These are phyloP conservation scores for Helicocarpus griseus DNA, from an alignment of 2,329 filamentous ascomycete genomes.

Conservation along the genomic window DNA sequence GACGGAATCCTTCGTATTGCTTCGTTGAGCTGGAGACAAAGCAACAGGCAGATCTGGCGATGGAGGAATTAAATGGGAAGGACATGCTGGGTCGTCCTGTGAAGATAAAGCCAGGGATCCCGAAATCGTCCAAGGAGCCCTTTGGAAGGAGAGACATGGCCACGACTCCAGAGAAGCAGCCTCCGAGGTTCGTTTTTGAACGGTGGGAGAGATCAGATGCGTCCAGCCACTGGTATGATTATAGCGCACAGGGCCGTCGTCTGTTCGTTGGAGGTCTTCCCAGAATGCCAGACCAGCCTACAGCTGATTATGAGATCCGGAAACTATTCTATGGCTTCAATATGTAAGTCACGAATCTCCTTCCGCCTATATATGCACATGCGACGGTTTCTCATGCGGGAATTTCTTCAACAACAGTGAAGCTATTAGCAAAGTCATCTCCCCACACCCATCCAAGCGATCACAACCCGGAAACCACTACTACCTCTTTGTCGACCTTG, in stretches of 20 bases:
- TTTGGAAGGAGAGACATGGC: slow-evolving; percentile 8
- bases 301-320: slow-evolving; percentile 33
- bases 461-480: slow-evolving; percentile 47
- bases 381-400: not conserved
- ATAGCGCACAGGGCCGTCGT: slow-evolving; percentile 31
- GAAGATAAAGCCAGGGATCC: slow-evolving; percentile 56
- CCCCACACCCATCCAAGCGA: slow-evolving; percentile 46
- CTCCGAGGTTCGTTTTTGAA: slow-evolving; percentile 23
- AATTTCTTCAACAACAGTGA: slow-evolving; percentile 19
- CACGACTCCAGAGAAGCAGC: slow-evolving; percentile 3
- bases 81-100: slow-evolving; percentile 49
- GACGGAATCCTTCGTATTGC: slow-evolving; percentile 63
- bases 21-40: slow-evolving; percentile 57
- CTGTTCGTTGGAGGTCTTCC: slow-evolving; percentile 41
- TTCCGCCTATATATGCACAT: not conserved
- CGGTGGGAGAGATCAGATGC: slow-evolving; percentile 35
- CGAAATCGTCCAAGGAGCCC: slow-evolving; percentile 35
- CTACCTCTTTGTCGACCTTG: slow-evolving; percentile 58
- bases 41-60: slow-evolving; percentile 48
- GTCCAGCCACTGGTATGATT: slow-evolving; percentile 23
- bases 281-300: slow-evolving; percentile 32
- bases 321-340: slow-evolving; percentile 37
- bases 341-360: slow-evolving; percentile 22
- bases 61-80: slow-evolving; percentile 46
- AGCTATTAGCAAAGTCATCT: slow-evolving; percentile 46